A percentile compares a stretch with the other conserved stretches of the same genome.
phyloP scores from a whole-genome alignment of 768 basidiomycete species.

The Rhodotorula toruloides region DNA sequence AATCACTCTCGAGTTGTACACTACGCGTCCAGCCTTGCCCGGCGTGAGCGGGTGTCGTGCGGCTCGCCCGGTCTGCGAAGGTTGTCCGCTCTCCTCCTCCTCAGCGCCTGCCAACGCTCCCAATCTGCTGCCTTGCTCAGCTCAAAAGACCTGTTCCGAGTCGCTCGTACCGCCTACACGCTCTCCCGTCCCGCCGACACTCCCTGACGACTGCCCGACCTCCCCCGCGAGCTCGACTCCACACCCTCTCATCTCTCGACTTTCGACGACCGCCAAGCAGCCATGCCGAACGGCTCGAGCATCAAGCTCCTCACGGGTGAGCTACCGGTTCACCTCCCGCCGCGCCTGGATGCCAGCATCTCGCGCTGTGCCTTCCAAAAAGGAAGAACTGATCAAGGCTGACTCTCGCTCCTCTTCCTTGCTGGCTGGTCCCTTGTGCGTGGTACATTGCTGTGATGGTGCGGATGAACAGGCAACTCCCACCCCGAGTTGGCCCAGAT shows the following conservation, averaged over 20 bases:
- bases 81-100: background rate
- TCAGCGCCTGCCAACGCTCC: too few relatives aligned
- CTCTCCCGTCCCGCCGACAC: too few relatives aligned
- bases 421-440: background rate
- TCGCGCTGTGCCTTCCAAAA: background rate
- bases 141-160: too few relatives aligned
- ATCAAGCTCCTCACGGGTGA: conserved; percentile 51
- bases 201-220: too few relatives aligned
- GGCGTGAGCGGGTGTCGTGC: too few relatives aligned
- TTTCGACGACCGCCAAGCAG: background rate
- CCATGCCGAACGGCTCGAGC: conserved; percentile 43
- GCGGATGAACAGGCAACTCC: conserved; percentile 67
- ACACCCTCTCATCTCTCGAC: too few relatives aligned
- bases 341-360: background rate
- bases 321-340: background rate
- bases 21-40: too few relatives aligned
- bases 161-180: too few relatives aligned
- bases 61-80: too few relatives aligned
- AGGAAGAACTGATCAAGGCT: conserved; percentile 2
- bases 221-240: too few relatives aligned
- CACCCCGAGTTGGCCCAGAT: conserved; percentile 94
- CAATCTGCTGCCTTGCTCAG: too few relatives aligned
- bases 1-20: too few relatives aligned
- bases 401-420: background rate
- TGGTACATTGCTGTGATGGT: background rate